Evolutionary conservation across 2,329 filamentous ascomycete species (phyloP), one percentile per base, ranked within the genome.

Genomic region (Coleophoma eucalyptorum): DNA sequence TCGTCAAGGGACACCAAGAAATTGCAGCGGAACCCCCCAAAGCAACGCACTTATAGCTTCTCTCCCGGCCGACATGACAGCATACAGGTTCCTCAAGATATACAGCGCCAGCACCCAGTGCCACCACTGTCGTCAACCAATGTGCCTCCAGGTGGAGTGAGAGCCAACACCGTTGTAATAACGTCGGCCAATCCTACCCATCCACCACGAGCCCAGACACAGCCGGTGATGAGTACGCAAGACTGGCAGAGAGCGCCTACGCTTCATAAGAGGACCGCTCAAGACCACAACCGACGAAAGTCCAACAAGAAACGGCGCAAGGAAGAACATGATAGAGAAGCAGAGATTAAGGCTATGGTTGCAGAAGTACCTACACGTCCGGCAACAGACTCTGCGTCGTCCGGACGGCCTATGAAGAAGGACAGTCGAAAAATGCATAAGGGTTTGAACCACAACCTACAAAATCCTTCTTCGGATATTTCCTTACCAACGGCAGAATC

Each of bases 261-360:
- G 8, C 66, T 85, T 26, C 77, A 83, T 59, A 89, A 86, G 66
- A 80, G 81, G 59, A 76, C 76, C 55, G 76, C 77, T 51, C 76
- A 79, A 57, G 80, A 84, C 46, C 73, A 86, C 26, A 70, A 81
- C 47, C 81, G 84, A 52, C 84, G 86, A 54, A 90, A 84, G 63
- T 87, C 87, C 38, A 91, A 83, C 73, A 95, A 89, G 70, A 82
- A 86, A 16, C 21, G 42, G 60, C 84, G 86, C 62, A 85, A 86
- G 59, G 79, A 87, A 55, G 89, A 95, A 55, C 81, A 83, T 64
- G 78, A 87, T 52, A 81, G 93, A 51, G 92, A 96, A 69, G 89
- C 89, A 55, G 90, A 96, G 69, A 91, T 97, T 64, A 89, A 86
- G 65, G 84, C 89, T 49, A 89, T 97, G 87, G 88, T 83, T 63